Conservation (phyloP, 805 yeast species). For the Candida maltosa region DNA sequence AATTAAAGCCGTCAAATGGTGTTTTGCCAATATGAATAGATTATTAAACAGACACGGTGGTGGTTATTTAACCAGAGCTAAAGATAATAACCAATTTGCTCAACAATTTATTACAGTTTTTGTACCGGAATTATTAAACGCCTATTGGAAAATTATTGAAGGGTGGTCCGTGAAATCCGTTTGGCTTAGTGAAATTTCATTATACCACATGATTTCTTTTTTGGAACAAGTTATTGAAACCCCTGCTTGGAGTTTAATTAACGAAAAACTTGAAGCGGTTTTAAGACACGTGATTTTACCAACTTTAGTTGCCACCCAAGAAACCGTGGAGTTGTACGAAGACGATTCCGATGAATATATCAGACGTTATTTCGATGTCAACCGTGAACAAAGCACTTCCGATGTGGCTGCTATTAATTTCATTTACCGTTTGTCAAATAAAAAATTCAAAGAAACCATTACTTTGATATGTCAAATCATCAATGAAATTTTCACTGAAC, state of each 20-base stretch:
- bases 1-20: constrained; percentile 42
- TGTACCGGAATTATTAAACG: constrained; percentile 40
- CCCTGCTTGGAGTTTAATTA: constrained; percentile 33
- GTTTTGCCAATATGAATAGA: constrained; percentile 41
- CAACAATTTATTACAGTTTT: constrained; percentile 29
- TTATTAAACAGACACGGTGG: constrained; percentile 43
- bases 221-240: constrained; percentile 41
- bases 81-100: constrained; percentile 26
- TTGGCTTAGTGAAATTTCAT: constrained; percentile 39
- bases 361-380: constrained; percentile 43
- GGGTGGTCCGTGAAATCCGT: constrained; percentile 34
- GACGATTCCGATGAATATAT: constrained; percentile 46
- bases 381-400: constrained; percentile 44
- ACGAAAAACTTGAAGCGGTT: constrained; percentile 39
- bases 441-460: constrained; percentile 37
- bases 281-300: constrained; percentile 39
- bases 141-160: constrained; percentile 43
- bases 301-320: constrained; percentile 34
- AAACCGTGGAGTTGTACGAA: constrained; percentile 40
- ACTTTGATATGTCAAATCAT: constrained; percentile 26
- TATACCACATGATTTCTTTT: constrained; percentile 41
- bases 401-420: constrained; percentile 51
- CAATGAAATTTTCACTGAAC: constrained; percentile 31
- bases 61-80: constrained; percentile 32
- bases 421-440: constrained; percentile 33